Evolutionary conservation across 805 yeast species (phyloP).

Genomic region (Wickerhamiella nectarea): DNA sequence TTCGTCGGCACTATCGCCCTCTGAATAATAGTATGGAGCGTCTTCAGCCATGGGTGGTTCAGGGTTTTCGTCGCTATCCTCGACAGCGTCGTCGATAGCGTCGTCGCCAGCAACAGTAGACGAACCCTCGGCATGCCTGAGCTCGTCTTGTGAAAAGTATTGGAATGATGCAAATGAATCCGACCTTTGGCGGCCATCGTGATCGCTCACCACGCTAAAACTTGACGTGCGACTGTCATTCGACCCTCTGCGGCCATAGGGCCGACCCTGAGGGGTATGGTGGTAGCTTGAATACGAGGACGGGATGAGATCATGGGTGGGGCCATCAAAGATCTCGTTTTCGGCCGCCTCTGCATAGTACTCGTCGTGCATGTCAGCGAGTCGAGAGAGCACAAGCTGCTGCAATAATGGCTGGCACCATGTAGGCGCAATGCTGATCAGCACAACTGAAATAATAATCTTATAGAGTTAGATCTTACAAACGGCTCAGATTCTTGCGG

Average conservation of each 20-base stretch:
- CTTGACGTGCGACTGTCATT: conserved; percentile 8
- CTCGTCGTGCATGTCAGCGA: conserved; percentile 15
- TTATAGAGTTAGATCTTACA: neutral
- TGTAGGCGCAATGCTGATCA: too few species aligned
- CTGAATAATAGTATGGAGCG: conserved; percentile 7
- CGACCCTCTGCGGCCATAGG: conserved; percentile 15
- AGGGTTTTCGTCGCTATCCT: too few species aligned
- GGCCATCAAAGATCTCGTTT: conserved; percentile 57
- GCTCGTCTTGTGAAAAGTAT: conserved; percentile 72
- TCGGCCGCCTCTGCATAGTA: conserved; percentile 22
- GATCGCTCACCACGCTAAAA: neutral
- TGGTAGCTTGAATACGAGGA: conserved; percentile 58
- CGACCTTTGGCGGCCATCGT: conserved; percentile 1
- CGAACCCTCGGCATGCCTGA: conserved; percentile 71
- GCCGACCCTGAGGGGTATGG: conserved; percentile 24
- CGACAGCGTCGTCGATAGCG: conserved; percentile 22
- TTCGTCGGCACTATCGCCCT: conserved; percentile 13
- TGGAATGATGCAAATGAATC: conserved; percentile 33
- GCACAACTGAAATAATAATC: neutral
- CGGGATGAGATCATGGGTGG: conserved; percentile 55
- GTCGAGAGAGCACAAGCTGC: neutral
- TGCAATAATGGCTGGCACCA: too few species aligned
- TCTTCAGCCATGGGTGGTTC: conserved; percentile 4
- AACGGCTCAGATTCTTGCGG: conserved; percentile 21
- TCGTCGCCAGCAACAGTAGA: conserved; percentile 48